These are phyloP conservation scores for Wickerhamomyces strasburgensis DNA, from an alignment of 805 yeast species.

Conservation along the genomic window DNA sequence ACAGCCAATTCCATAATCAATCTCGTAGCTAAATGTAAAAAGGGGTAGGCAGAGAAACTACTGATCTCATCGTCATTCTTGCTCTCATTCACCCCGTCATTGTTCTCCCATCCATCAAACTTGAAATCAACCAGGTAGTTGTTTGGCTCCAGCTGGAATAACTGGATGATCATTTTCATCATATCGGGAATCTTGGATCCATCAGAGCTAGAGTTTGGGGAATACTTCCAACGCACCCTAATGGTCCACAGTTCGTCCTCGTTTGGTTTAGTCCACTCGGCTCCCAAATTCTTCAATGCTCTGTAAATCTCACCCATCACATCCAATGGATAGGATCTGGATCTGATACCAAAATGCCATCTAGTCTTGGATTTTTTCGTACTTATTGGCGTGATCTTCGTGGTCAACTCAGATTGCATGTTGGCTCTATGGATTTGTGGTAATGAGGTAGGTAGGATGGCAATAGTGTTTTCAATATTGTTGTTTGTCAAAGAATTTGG, in stretches of 20 bases:
- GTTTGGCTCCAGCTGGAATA: conserved; percentile 93
- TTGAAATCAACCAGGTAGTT: conserved; percentile 95
- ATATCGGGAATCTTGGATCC: conserved; percentile 52
- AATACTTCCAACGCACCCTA: conserved; percentile 87
- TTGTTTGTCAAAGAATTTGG: conserved; percentile 23
- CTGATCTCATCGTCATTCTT: conserved; percentile 66
- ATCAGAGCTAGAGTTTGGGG: conserved; percentile 32
- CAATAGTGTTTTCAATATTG: conserved; percentile 65
- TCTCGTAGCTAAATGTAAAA: conserved; percentile 85
- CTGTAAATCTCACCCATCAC: conserved; percentile 98
- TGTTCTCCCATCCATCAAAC: conserved; percentile 92
- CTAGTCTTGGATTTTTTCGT: conserved; percentile 87
- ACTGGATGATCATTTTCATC: conserved; percentile 96
- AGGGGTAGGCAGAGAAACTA: conserved; percentile 94
- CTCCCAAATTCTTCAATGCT: conserved; percentile 88
- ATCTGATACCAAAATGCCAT: conserved; percentile 98
- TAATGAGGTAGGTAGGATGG: conserved; percentile 87
- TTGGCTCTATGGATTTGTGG: conserved; percentile 93
- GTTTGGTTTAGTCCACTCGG: conserved; percentile 95
- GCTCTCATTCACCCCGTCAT: conserved; percentile 29
- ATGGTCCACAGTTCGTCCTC: conserved; percentile 97
- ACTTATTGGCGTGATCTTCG: conserved; percentile 48
- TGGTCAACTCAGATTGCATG: conserved; percentile 59
- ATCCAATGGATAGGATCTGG: conserved; percentile 92
- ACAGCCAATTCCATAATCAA: conserved; percentile 96